Evolutionary conservation across 768 basidiomycete species (phyloP).

Genomic region (Psilocybe tampanensis): DNA sequence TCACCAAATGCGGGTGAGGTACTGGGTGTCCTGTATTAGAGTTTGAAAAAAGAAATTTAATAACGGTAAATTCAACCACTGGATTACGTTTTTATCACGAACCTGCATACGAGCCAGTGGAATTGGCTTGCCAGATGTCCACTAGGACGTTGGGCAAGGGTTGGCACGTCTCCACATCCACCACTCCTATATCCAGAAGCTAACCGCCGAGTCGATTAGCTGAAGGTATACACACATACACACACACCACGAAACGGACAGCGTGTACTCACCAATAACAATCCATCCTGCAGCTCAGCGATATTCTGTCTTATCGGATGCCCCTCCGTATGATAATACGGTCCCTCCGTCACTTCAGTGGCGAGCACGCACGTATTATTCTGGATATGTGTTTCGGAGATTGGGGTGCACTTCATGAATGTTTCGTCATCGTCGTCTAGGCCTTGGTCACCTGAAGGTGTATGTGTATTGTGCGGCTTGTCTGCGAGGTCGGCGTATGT

Average conservation of each 20-base stretch:
- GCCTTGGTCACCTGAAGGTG: constrained; percentile 11
- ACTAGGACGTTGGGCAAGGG: constrained; percentile 59
- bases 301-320: constrained; percentile 58
- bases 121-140: constrained; percentile 62
- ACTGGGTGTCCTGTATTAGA: constrained; percentile 42
- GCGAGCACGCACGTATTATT: constrained; percentile 58
- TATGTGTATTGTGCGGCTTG: constrained; percentile 12
- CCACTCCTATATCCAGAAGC: constrained; percentile 58
- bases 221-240: too few relatives aligned
- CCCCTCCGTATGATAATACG: constrained; percentile 52
- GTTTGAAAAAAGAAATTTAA: too few relatives aligned
- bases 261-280: constrained; percentile 42
- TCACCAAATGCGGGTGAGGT: constrained; percentile 42
- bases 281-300: constrained; percentile 52
- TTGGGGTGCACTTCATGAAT: constrained; percentile 46
- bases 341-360: constrained; percentile 56
- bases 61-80: not conserved
- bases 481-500: constrained; percentile 35
- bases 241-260: not conserved
- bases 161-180: constrained; percentile 58
- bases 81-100: constrained; percentile 1
- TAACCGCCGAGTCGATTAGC: too few relatives aligned
- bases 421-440: constrained; percentile 29
- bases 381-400: constrained; percentile 49
- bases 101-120: constrained; percentile 58